Evolutionary conservation across 208 protist species (phyloP).

Genomic region (Trypanosoma platydactyli): DNA sequence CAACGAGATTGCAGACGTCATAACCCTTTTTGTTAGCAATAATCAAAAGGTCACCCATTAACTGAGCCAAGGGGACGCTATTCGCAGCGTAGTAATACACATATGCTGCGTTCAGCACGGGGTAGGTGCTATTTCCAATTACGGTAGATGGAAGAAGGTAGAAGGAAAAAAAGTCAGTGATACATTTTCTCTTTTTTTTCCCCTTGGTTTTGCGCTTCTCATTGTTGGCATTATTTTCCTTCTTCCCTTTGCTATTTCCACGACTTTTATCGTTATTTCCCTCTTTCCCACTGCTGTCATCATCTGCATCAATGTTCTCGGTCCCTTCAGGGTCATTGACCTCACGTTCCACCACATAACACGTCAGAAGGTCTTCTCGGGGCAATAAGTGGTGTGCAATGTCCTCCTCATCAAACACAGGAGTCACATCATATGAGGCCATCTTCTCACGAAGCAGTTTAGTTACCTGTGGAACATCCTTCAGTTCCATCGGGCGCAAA

Average conservation of each 20-base stretch:
- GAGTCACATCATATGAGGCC: slow-evolving; percentile 69
- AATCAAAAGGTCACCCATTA: slow-evolving; percentile 94
- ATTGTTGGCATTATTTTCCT: neutral
- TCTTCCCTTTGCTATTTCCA: neutral
- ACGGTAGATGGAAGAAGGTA: slow-evolving; percentile 98
- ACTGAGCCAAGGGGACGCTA: slow-evolving; percentile 62
- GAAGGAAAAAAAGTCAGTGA: slow-evolving; percentile 98
- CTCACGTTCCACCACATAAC: slow-evolving; percentile 94
- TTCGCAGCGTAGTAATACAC: slow-evolving; percentile 97
- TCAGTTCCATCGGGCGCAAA: slow-evolving; percentile 74
- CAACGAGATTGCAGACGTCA: slow-evolving; percentile 99
- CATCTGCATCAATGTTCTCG: neutral
- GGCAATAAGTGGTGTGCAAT: slow-evolving; percentile 96
- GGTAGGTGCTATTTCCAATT: slow-evolving; percentile 94
- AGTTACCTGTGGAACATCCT: slow-evolving; percentile 77
- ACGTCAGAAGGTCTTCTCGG: slow-evolving; percentile 91
- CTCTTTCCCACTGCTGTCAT: neutral
- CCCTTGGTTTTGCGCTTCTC: slow-evolving; percentile 1
- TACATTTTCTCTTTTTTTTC: slow-evolving; percentile 32
- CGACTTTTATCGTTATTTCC: neutral
- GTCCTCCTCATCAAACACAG: slow-evolving; percentile 93
- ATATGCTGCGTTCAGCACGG: slow-evolving; percentile 95
- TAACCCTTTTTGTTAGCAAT: slow-evolving; percentile 87
- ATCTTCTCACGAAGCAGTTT: slow-evolving; percentile 88
- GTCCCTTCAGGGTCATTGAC: neutral